Conservation (phyloP, 2,329 filamentous ascomycete genomes). For the Knoxdaviesia proteae region DNA sequence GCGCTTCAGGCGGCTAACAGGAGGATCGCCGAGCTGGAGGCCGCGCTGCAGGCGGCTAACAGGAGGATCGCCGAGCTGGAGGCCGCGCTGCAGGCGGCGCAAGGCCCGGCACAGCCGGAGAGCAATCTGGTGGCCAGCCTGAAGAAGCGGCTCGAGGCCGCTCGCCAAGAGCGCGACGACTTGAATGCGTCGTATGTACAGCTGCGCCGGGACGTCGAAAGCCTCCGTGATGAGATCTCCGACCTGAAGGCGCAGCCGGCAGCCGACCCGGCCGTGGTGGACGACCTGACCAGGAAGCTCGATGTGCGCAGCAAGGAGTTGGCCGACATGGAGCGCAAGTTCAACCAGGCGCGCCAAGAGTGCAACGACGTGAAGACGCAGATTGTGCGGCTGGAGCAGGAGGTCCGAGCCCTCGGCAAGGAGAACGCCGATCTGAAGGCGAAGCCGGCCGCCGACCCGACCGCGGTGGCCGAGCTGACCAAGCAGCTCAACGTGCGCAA, state of each 20-base stretch:
- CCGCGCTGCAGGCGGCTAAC: neutral
- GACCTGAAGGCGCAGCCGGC: no score
- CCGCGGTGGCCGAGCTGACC: neutral
- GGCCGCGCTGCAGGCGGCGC: neutral
- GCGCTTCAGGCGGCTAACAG: neutral
- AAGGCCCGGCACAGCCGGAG: neutral
- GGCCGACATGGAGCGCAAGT: neutral
- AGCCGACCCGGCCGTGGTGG: neutral
- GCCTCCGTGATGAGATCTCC: no score
- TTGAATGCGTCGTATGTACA: no score
- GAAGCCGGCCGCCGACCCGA: no score
- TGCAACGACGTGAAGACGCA: neutral
- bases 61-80: neutral
- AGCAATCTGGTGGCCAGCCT: no score
- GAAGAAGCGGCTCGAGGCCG: no score
- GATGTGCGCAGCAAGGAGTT: neutral
- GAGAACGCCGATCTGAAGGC: no score
- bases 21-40: neutral
- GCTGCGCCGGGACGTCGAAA: no score
- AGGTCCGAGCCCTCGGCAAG: neutral
- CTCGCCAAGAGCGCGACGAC: no score
- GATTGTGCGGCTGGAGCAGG: neutral
- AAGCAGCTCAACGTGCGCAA: neutral
- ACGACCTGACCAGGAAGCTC: neutral
- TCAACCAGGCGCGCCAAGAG: neutral